A percentile compares a stretch with the other conserved stretches of the same genome.
Conservation (phyloP, 148 eudicot genomes). For the Arctostaphylos glauca region DNA sequence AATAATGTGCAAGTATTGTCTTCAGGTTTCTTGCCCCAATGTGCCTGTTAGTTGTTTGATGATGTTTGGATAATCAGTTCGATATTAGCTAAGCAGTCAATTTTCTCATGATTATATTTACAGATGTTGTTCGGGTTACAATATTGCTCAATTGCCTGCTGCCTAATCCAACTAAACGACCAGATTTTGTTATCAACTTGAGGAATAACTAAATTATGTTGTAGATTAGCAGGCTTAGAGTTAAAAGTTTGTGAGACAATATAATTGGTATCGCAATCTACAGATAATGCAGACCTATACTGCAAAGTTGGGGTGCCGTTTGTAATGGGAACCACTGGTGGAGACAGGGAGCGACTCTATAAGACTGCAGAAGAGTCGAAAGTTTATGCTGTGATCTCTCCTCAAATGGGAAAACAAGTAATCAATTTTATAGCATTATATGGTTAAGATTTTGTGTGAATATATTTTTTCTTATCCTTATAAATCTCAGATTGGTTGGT, state of each 20-base stretch:
- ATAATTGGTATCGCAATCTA: constrained; percentile 12
- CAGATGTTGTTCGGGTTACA: background rate
- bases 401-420: constrained; percentile 99
- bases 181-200: background rate
- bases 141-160: background rate
- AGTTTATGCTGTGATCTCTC: constrained; percentile 83
- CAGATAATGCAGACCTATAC: constrained; percentile 85
- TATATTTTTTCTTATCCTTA: background rate
- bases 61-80: background rate
- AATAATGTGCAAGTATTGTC: background rate
- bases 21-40: background rate
- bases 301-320: constrained; percentile 94
- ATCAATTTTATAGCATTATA: background rate
- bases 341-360: constrained; percentile 77
- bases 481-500: constrained; percentile 8
- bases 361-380: constrained; percentile 74
- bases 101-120: background rate
- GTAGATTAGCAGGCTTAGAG: background rate
- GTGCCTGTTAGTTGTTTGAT: background rate
- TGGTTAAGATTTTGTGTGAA: constrained; percentile 6
- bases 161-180: background rate
- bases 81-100: background rate
- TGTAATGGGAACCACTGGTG: constrained; percentile 98
- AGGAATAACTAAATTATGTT: background rate
- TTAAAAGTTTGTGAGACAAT: background rate